Percentiles rank a stretch among this genome's conserved stretches.
phyloP scores from a whole-genome alignment of 1,139 yeast species.

The Scheffersomyces titani region DNA sequence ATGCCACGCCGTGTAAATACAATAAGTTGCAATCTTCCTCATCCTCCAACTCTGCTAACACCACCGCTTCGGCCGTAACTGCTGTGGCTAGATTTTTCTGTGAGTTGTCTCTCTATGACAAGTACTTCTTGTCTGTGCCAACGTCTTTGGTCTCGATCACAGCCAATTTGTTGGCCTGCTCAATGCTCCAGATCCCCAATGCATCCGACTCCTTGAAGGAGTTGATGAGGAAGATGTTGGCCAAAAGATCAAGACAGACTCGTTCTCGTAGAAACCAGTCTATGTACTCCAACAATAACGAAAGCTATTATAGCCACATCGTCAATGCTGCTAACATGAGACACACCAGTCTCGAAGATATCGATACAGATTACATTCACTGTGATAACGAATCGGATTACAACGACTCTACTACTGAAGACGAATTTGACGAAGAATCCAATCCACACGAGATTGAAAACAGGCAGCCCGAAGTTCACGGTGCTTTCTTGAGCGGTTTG shows the following conservation, averaged over 20 bases:
- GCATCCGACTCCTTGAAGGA: slow-evolving; percentile 32
- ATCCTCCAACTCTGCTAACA: slow-evolving; percentile 9
- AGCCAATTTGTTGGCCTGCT: slow-evolving; percentile 71
- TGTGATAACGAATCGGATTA: slow-evolving; percentile 14
- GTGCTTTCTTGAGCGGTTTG: slow-evolving; percentile 57
- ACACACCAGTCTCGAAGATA: slow-evolving; percentile 6
- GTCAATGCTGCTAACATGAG: slow-evolving; percentile 7
- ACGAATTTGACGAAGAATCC: slow-evolving; percentile 13
- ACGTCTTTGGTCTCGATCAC: slow-evolving; percentile 68
- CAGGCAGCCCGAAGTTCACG: slow-evolving; percentile 41
- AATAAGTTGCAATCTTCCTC: slow-evolving; percentile 13
- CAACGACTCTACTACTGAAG: slow-evolving; percentile 9
- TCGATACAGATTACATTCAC: slow-evolving; percentile 9
- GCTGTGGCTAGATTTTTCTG: slow-evolving; percentile 69
- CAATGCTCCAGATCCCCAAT: slow-evolving; percentile 53
- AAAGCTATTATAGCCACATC: slow-evolving; percentile 10
- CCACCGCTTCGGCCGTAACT: slow-evolving; percentile 50
- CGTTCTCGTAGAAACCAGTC: slow-evolving; percentile 5
- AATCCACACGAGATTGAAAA: slow-evolving; percentile 29
- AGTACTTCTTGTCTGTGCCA: slow-evolving; percentile 61
- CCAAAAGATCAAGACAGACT: slow-evolving; percentile 7
- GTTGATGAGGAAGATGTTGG: slow-evolving; percentile 18
- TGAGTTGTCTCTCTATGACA: slow-evolving; percentile 74
- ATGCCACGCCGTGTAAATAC: slow-evolving; percentile 36
- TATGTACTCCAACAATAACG: slow-evolving; percentile 10